Base-by-base conservation (phyloP, 208 protist genomes). In the Acanthamoeba healyi region DNA sequence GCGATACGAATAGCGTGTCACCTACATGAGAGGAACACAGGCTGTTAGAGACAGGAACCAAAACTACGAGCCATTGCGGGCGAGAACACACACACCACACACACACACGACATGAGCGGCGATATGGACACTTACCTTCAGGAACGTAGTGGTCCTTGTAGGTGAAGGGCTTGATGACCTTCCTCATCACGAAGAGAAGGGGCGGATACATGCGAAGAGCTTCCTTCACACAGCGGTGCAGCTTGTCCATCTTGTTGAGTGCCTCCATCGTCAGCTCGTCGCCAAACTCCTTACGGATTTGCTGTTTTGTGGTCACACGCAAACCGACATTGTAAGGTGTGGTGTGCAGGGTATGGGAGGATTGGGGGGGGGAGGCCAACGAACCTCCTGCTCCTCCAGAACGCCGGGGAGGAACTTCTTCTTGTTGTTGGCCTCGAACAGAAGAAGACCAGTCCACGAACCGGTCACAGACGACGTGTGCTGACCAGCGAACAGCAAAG, bases 401-500 rank as follows among this genome's bases (percentile, higher is more conserved):
- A 94, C 46, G 29, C 49, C 70, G 9, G 61, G 90, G 14, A 94
- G 72, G 70, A 94, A 94, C 67, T 94, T 92, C 46, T 92, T 79
- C 65, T 92, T 84, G 90, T 84, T 79, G 44, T 94, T 70, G 29
- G 51, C 29, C 46, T 90, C 40, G 19, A 94, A 94, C 38, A 94
- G 81, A 7, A 94, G 97, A 51, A 98, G 95, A 91, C 98, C 93
- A n/a, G 98, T 98, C 98, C 98, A 99, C 34, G 97, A 97, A 29
- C 97, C 96, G 24, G 98, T 98, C 94, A 98, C 98, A 19, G 97
- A 97, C 44, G 97, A 98, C 4, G 98, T 99, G 96, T 99, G 98
- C 96, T 99, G 98, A 46, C 98, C 98, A 36, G 98, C 98, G 95
- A 99, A 98, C 96, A 99, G 98, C 79, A 98, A 96, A 34, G 98